Conservation (phyloP, 2,329 filamentous ascomycete genomes). For the Curvularia eragrostidis region DNA sequence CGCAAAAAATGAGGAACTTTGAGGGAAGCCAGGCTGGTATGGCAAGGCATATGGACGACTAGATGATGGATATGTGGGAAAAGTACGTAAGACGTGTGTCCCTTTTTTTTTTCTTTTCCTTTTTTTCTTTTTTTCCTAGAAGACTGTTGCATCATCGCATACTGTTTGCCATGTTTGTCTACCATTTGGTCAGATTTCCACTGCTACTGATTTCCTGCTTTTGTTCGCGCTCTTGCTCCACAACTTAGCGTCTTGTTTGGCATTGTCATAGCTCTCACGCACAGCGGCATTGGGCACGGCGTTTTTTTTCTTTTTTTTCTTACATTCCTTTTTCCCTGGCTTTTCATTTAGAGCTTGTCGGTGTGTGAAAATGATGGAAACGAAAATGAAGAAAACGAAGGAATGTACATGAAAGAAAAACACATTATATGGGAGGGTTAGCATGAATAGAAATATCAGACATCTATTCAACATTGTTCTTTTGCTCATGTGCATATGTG, state of each 20-base stretch:
- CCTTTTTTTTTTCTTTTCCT: neutral
- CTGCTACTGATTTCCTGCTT: neutral
- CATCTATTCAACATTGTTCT: neutral
- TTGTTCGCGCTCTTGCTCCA: neutral
- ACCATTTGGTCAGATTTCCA: neutral
- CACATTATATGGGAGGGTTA: neutral
- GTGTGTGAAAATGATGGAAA: neutral
- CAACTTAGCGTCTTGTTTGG: slow-evolving; percentile 2
- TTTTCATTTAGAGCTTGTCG: neutral
- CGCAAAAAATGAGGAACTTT: slow-evolving; percentile 42
- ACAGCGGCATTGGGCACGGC: slow-evolving; percentile 13
- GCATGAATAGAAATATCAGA: neutral
- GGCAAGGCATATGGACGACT: slow-evolving; percentile 1
- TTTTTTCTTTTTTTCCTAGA: neutral
- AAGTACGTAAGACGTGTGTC: neutral
- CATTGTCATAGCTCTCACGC: neutral
- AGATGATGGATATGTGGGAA: neutral
- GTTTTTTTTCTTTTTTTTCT: neutral
- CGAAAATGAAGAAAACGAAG: neutral
- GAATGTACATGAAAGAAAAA: neutral
- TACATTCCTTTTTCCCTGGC: neutral
- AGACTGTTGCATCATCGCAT: slow-evolving; percentile 5
- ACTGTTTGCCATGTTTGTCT: neutral
- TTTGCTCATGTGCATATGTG: too few relatives aligned
- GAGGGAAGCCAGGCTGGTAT: slow-evolving; percentile 22